Conservation (phyloP, 441 rosid species). For the Erysimum pusillum region DNA sequence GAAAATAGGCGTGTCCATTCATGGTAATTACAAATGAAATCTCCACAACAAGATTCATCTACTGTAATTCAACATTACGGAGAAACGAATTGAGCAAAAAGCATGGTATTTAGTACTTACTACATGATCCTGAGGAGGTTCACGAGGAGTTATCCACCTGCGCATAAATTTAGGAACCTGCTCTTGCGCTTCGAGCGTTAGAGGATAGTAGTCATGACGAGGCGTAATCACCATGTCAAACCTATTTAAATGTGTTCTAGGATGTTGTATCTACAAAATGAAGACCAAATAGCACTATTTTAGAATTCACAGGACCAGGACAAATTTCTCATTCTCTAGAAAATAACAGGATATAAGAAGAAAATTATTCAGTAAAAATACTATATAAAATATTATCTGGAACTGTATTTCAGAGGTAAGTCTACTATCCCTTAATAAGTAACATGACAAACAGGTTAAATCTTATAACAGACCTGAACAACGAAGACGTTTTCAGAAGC, state of each 20-base stretch:
- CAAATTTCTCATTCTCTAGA: background rate
- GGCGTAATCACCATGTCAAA: constrained; percentile 96
- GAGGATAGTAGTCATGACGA: constrained; percentile 85
- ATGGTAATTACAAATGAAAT: constrained; percentile 24
- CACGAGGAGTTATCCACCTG: constrained; percentile 85
- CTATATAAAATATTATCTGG: background rate
- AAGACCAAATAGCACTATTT: constrained; percentile 10
- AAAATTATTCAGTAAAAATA: constrained; percentile 18
- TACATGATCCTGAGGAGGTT: constrained; percentile 81
- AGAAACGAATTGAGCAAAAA: constrained; percentile 1
- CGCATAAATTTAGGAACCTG: constrained; percentile 75
- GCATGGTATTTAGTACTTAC: constrained; percentile 59
- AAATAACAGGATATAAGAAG: constrained; percentile 25
- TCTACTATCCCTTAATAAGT: background rate
- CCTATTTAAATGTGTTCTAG: constrained; percentile 75
- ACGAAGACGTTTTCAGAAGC: constrained; percentile 88
- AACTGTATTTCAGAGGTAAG: background rate
- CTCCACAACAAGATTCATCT: constrained; percentile 32
- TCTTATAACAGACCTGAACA: constrained; percentile 68
- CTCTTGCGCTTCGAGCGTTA: constrained; percentile 75
- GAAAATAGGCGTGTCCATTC: constrained; percentile 28
- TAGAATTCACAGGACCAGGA: background rate
- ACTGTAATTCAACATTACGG: background rate
- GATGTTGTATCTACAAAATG: constrained; percentile 81
- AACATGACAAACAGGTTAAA: background rate